These are phyloP conservation scores for Dictyostelium firmibasis DNA, from an alignment of 78 protist genomes.

Conservation along the genomic window DNA sequence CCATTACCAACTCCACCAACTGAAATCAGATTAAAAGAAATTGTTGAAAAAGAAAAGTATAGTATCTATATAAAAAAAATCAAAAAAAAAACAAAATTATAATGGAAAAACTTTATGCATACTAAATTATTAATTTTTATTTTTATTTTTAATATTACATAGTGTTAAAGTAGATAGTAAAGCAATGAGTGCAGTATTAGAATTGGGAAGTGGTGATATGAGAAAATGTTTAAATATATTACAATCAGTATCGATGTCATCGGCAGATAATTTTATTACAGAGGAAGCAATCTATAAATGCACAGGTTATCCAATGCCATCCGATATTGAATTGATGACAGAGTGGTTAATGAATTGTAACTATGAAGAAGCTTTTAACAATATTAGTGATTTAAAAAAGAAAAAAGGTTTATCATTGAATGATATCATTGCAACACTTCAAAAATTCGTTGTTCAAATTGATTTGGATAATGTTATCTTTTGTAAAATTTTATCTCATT, in stretches of 20 bases:
- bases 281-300: constrained; percentile 83
- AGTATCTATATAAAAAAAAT: too few relatives aligned
- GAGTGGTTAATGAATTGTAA: constrained; percentile 53
- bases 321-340: constrained; percentile 50
- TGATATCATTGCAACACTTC: constrained; percentile 76
- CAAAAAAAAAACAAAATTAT: too few relatives aligned
- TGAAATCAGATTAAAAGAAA: constrained; percentile 68
- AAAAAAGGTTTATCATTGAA: constrained; percentile 84
- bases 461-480: background rate
- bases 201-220: constrained; percentile 83
- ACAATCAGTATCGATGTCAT: constrained; percentile 69
- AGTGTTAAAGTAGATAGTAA: constrained; percentile 53
- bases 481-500: background rate
- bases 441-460: background rate
- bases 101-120: background rate
- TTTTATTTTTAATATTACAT: constrained; percentile 6
- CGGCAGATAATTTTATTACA: background rate
- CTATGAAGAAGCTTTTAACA: constrained; percentile 54
- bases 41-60: constrained; percentile 86
- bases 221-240: constrained; percentile 77
- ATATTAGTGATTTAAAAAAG: constrained; percentile 38
- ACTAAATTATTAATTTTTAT: background rate
- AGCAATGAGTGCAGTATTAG: constrained; percentile 43
- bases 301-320: constrained; percentile 89
- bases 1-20: constrained; percentile 87